Percentiles rank a stretch among this genome's conserved stretches.
Conservation (phyloP, 176 grass and related monocot species). For the Triticum turgidum region DNA sequence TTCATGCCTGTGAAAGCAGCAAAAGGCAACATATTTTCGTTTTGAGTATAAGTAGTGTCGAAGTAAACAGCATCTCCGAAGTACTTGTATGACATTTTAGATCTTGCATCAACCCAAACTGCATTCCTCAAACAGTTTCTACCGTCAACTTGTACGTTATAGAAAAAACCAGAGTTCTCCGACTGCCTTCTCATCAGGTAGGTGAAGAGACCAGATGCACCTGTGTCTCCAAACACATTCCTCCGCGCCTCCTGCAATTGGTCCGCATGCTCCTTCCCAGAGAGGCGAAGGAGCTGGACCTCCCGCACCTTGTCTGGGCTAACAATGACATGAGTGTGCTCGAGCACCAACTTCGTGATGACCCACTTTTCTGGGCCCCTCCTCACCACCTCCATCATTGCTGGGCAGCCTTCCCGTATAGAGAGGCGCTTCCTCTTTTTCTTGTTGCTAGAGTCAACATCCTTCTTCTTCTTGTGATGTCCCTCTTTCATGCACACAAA, state of each 20-base stretch:
- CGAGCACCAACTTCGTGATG: slow-evolving; percentile 72
- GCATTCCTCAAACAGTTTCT: slow-evolving; percentile 78
- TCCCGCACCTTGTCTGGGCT: slow-evolving; percentile 69
- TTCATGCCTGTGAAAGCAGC: slow-evolving; percentile 80
- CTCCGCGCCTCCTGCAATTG: slow-evolving; percentile 59
- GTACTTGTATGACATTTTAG: slow-evolving; percentile 78
- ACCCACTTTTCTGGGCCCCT: slow-evolving; percentile 67
- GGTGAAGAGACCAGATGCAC: slow-evolving; percentile 55
- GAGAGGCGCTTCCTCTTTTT: slow-evolving; percentile 85
- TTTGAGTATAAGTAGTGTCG: slow-evolving; percentile 72
- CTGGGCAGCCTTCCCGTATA: slow-evolving; percentile 90
- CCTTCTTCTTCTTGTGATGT: slow-evolving; percentile 97
- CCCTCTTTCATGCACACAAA: slow-evolving; percentile 99
- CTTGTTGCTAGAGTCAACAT: slow-evolving; percentile 41
- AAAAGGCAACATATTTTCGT: slow-evolving; percentile 76
- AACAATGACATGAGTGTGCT: slow-evolving; percentile 85
- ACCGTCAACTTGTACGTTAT: slow-evolving; percentile 67
- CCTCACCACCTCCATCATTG: slow-evolving; percentile 91
- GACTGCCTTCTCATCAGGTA: slow-evolving; percentile 83
- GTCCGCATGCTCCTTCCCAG: slow-evolving; percentile 71
- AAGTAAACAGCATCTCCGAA: slow-evolving; percentile 92
- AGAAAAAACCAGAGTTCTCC: slow-evolving; percentile 74
- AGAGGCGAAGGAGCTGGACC: slow-evolving; percentile 59
- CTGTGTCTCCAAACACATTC: slow-evolving; percentile 73
- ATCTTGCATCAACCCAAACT: slow-evolving; percentile 88